These are phyloP conservation scores for Neurospora sp. DNA, from an alignment of 495 filamentous ascomycete species.

Conservation along the genomic window DNA sequence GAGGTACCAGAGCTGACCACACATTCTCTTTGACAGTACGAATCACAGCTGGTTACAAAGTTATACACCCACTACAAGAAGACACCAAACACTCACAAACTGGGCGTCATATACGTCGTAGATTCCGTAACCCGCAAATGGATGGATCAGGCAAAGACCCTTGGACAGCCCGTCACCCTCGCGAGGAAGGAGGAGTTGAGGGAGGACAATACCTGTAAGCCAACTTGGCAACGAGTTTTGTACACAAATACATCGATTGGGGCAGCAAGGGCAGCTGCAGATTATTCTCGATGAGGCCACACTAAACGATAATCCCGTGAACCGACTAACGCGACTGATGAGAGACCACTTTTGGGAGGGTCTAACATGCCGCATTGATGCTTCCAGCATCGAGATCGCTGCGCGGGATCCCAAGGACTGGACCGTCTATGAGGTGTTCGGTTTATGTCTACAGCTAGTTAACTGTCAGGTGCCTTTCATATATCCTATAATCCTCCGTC, in stretches of 20 bases:
- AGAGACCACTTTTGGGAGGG: constrained; percentile 82
- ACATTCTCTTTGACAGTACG: constrained; percentile 51
- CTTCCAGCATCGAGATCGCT: constrained; percentile 72
- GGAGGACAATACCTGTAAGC: too few relatives aligned
- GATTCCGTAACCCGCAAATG: constrained; percentile 98
- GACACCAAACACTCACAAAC: constrained; percentile 86
- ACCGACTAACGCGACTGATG: constrained; percentile 81
- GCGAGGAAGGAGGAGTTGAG: constrained; percentile 1
- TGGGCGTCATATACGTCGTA: constrained; percentile 99
- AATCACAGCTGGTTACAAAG: constrained; percentile 90
- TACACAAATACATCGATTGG: too few relatives aligned
- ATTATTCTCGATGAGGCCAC: constrained; percentile 81
- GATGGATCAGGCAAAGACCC: constrained; percentile 85
- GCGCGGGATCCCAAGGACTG: constrained; percentile 85
- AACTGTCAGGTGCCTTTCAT: too few relatives aligned
- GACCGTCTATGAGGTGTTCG: constrained; percentile 34
- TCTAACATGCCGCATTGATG: constrained; percentile 80
- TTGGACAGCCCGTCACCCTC: constrained; percentile 68
- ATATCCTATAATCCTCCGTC: too few relatives aligned
- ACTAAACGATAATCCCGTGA: constrained; percentile 89
- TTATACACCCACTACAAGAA: constrained; percentile 97
- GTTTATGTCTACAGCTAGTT: too few relatives aligned
- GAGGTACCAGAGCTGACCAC: constrained; percentile 22
- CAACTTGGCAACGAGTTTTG: too few relatives aligned
- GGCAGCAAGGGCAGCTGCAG: constrained; percentile 18